Conservation (phyloP, 306 rosid genomes). For the Prunus campanulata region DNA sequence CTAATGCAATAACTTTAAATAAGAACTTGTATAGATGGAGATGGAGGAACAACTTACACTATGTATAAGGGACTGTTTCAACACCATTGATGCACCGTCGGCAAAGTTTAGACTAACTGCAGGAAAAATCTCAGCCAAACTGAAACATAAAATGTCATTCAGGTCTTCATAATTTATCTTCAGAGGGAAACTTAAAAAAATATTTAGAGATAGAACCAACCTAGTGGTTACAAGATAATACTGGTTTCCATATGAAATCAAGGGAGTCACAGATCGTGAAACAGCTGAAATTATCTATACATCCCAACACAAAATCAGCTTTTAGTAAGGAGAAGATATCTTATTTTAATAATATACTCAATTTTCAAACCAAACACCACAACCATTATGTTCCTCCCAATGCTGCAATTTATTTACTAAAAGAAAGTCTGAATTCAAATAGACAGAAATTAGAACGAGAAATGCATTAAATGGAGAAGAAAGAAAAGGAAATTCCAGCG, state of each 20-base stretch:
- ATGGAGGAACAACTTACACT: slow-evolving; percentile 44
- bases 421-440: too few relatives aligned
- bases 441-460: too few relatives aligned
- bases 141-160: slow-evolving; percentile 39
- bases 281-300: slow-evolving; percentile 67
- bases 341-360: background rate
- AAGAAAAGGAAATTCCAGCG: too few relatives aligned
- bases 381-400: too few relatives aligned
- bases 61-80: slow-evolving; percentile 71
- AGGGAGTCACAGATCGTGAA: slow-evolving; percentile 56
- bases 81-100: slow-evolving; percentile 78
- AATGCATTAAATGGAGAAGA: too few relatives aligned
- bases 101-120: slow-evolving; percentile 77
- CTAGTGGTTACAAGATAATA: slow-evolving; percentile 78
- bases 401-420: too few relatives aligned
- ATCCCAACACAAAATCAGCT: slow-evolving; percentile 24
- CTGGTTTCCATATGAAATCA: slow-evolving; percentile 63
- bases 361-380: too few relatives aligned
- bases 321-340: background rate
- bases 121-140: slow-evolving; percentile 67
- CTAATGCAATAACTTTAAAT: background rate
- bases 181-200: slow-evolving; percentile 6
- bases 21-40: slow-evolving; percentile 14
- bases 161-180: slow-evolving; percentile 1
- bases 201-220: slow-evolving; percentile 35